Conservation (phyloP, 106 monocot genomes). For the Iris macrosiphon region DNA sequence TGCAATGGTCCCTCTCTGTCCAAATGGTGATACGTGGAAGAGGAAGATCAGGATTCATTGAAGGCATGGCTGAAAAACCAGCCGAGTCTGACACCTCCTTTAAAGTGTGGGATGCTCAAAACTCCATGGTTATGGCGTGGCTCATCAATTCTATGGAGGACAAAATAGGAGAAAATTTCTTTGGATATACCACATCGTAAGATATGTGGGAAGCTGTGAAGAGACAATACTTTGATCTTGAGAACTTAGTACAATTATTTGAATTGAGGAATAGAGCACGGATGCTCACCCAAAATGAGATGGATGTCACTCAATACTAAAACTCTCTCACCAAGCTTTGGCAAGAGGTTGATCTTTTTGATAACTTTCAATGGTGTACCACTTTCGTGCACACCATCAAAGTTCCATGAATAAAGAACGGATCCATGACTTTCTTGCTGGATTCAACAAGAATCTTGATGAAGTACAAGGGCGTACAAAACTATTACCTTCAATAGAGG, state of each 20-base stretch:
- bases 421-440: conserved; percentile 1
- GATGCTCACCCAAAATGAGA: background rate
- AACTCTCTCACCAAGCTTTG: conserved; percentile 1
- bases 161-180: background rate
- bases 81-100: background rate
- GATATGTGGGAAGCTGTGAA: background rate
- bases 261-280: background rate
- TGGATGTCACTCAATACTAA: background rate
- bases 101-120: background rate
- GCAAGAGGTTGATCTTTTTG: background rate
- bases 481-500: background rate
- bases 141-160: background rate
- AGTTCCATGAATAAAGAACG: background rate
- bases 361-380: no score
- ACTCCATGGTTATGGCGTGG: background rate
- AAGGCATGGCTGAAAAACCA: no score
- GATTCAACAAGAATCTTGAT: conserved; percentile 12
- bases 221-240: background rate
- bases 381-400: no score
- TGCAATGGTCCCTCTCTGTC: conserved; percentile 1
- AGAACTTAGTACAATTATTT: background rate
- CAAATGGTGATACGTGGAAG: background rate
- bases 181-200: background rate
- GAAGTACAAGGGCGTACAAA: background rate
- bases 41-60: background rate